These are phyloP conservation scores for Rhizophlyctis rosea DNA, from an alignment of 192 early-diverging fungal species.

Conservation along the genomic window DNA sequence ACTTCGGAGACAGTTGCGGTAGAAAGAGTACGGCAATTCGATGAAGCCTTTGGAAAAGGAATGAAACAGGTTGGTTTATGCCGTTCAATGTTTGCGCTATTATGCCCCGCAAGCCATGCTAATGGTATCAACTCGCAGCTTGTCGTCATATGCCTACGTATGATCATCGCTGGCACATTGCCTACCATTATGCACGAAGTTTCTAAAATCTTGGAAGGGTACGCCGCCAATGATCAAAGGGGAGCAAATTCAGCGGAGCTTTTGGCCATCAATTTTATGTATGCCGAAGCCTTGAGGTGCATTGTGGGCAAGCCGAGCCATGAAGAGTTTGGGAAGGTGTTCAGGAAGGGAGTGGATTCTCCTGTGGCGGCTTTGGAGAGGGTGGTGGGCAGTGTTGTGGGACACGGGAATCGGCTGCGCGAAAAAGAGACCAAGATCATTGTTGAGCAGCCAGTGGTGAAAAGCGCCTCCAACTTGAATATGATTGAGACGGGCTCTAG, in stretches of 20 bases:
- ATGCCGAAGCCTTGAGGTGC: conserved; percentile 17
- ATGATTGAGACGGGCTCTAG: not conserved
- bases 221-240: not conserved
- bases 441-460: conserved; percentile 7
- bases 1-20: conserved; percentile 13
- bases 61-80: conserved; percentile 8
- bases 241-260: no score
- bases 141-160: conserved; percentile 35
- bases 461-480: conserved; percentile 3
- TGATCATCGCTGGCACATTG: conserved; percentile 37
- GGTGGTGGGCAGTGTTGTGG: conserved; percentile 10
- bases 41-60: conserved; percentile 17
- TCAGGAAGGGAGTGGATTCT: conserved; percentile 33
- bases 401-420: no score
- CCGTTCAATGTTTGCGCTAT: no score
- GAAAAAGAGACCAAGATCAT: no score
- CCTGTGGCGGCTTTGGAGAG: conserved; percentile 32
- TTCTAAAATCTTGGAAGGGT: conserved; percentile 15
- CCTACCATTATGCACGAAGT: conserved; percentile 22
- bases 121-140: conserved; percentile 3
- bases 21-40: conserved; percentile 43
- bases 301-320: conserved; percentile 24
- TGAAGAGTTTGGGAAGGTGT: conserved; percentile 17
- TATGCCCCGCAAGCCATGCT: not conserved
- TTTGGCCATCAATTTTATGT: conserved; percentile 20